Conservation (phyloP, 1,139 yeast genomes). For the Suhomyces ambrosiae region DNA sequence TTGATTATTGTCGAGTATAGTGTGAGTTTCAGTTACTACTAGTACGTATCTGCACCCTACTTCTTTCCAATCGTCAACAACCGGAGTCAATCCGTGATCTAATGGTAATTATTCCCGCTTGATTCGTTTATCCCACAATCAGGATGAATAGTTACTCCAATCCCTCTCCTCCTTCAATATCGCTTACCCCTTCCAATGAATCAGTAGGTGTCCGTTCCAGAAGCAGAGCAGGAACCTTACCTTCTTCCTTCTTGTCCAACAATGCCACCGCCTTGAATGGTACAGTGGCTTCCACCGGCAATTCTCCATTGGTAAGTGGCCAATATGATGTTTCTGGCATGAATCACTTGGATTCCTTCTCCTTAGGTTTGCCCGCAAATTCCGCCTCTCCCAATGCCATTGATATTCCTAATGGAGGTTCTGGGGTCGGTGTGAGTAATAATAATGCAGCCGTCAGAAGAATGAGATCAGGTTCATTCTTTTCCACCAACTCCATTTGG, state of each 20-base stretch:
- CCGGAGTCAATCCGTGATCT: constrained; percentile 7
- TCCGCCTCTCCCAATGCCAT: constrained; percentile 22
- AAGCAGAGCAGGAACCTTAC: constrained; percentile 60
- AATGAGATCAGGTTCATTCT: constrained; percentile 48
- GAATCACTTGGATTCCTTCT: constrained; percentile 23
- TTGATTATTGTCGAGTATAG: background rate
- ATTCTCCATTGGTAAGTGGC: constrained; percentile 23
- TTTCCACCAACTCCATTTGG: constrained; percentile 51
- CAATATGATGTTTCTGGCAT: constrained; percentile 17
- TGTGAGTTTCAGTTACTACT: constrained; percentile 1
- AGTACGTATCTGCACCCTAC: background rate
- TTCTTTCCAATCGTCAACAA: background rate
- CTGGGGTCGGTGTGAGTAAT: constrained; percentile 3
- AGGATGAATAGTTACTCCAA: constrained; percentile 17
- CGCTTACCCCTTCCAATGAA: constrained; percentile 30
- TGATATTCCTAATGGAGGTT: constrained; percentile 20
- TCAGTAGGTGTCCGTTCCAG: constrained; percentile 29
- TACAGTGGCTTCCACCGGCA: constrained; percentile 15
- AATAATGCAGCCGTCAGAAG: constrained; percentile 22
- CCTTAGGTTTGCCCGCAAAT: constrained; percentile 23
- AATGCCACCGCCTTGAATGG: constrained; percentile 3
- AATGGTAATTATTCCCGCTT: constrained; percentile 4
- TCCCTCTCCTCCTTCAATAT: constrained; percentile 39
- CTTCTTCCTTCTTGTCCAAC: constrained; percentile 40
- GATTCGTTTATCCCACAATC: background rate